Conservation (phyloP, 306 rosid species). For the Alnus glutinosa region DNA sequence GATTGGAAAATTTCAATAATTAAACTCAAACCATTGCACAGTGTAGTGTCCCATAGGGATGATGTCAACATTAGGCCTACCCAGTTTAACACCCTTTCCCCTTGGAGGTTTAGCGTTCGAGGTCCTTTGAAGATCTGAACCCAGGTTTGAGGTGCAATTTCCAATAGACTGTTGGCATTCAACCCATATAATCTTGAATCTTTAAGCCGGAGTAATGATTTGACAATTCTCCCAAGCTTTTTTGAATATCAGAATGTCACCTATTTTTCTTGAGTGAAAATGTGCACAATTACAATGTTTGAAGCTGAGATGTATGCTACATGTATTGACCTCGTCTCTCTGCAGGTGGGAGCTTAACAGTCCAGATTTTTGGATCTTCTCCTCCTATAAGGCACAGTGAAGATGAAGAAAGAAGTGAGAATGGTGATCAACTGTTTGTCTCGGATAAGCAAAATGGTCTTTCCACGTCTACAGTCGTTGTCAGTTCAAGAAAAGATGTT, state of each 20-base stretch:
- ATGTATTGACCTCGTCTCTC: not conserved
- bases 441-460: conserved; percentile 34
- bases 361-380: conserved; percentile 57
- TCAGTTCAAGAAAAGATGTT: conserved; percentile 39
- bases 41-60: not conserved
- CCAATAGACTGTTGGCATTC: not conserved
- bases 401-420: conserved; percentile 32
- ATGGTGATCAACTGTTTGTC: conserved; percentile 25
- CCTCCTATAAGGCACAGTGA: conserved; percentile 31
- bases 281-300: not conserved
- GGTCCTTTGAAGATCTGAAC: not conserved
- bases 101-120: not conserved
- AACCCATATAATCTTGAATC: not conserved
- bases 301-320: not conserved
- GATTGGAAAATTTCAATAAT: too few species aligned
- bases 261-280: not conserved
- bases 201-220: not conserved
- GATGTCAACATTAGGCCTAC: not conserved
- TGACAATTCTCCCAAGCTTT: not conserved
- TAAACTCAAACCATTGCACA: not conserved
- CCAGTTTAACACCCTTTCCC: not conserved
- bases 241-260: not conserved
- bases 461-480: conserved; percentile 40
- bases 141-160: not conserved
- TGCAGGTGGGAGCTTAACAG: conserved; percentile 70